These are phyloP conservation scores for Diplodia intermedia DNA, from an alignment of 2,329 filamentous ascomycete species.

Conservation along the genomic window DNA sequence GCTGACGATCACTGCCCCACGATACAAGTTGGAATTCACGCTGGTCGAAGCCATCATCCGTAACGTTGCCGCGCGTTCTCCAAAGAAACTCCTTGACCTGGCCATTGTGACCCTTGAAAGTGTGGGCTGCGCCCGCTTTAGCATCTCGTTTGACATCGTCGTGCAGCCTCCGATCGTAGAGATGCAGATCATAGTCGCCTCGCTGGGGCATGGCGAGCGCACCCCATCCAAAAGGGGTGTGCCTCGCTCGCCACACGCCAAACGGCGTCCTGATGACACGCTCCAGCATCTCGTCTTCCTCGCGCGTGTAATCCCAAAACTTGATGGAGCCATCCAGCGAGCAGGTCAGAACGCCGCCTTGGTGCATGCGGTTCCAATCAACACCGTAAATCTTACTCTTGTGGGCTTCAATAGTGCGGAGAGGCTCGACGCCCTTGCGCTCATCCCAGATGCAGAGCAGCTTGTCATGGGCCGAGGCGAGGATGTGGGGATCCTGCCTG, in stretches of 20 bases:
- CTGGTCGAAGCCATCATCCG: conserved; percentile 74
- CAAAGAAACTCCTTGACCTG: conserved; percentile 92
- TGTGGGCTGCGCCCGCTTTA: conserved; percentile 54
- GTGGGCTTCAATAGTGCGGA: conserved; percentile 86
- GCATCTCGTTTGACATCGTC: conserved; percentile 52
- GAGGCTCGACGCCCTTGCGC: conserved; percentile 75
- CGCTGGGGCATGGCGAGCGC: conserved; percentile 91
- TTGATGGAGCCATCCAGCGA: conserved; percentile 92
- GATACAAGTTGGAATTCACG: conserved; percentile 93
- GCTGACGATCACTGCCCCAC: conserved; percentile 85
- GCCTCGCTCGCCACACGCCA: conserved; percentile 88
- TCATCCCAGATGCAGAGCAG: conserved; percentile 91
- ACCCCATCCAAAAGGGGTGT: conserved; percentile 88
- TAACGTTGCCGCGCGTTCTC: conserved; percentile 73
- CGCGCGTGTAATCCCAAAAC: conserved; percentile 80
- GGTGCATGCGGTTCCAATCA: conserved; percentile 85
- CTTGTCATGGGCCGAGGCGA: conserved; percentile 89
- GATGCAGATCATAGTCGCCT: conserved; percentile 81
- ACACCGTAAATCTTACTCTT: conserved; percentile 93
- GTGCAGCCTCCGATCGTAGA: conserved; percentile 72
- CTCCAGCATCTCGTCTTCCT: conserved; percentile 60
- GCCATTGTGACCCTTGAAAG: conserved; percentile 62
- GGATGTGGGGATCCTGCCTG: conserved; percentile 80
- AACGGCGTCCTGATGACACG: conserved; percentile 82
- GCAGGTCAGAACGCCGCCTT: conserved; percentile 80